phyloP scores from a whole-genome alignment of 768 basidiomycete species.

The Auriscalpium microsporum region DNA sequence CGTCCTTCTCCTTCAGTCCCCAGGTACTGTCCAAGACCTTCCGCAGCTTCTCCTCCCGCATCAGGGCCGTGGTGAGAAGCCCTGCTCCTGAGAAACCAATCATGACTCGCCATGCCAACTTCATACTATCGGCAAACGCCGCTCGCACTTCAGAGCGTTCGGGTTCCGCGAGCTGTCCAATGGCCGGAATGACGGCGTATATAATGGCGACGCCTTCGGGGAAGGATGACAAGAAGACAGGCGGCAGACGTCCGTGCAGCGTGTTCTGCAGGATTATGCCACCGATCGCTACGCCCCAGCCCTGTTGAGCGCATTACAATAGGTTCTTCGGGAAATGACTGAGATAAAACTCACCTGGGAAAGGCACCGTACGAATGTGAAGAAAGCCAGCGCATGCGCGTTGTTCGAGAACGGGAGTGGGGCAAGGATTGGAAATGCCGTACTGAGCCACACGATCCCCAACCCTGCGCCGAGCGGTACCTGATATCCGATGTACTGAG shows the following conservation, averaged over 20 bases:
- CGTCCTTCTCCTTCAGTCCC: neutral
- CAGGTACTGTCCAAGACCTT: neutral
- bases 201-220: conserved; percentile 33
- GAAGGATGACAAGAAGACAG: conserved; percentile 26
- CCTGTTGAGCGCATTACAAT: conserved; percentile 25
- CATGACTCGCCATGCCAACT: conserved; percentile 34
- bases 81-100: conserved; percentile 32
- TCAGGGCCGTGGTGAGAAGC: conserved; percentile 24
- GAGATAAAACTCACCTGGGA: conserved; percentile 10
- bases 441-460: conserved; percentile 5
- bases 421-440: conserved; percentile 16
- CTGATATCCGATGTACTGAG: conserved; percentile 9
- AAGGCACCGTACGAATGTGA: conserved; percentile 19
- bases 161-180: conserved; percentile 27
- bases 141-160: conserved; percentile 26
- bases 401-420: conserved; percentile 23
- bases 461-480: conserved; percentile 4
- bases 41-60: conserved; percentile 15
- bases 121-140: conserved; percentile 35
- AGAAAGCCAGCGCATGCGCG: conserved; percentile 27
- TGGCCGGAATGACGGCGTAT: conserved; percentile 38
- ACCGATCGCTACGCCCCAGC: conserved; percentile 45
- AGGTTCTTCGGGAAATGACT: no score
- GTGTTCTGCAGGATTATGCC: conserved; percentile 44
- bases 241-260: conserved; percentile 33